A percentile compares a stretch with the other conserved stretches of the same genome.
Evolutionary conservation across 1,284 basidiomycete genomes (phyloP).

Genomic region (Apiotrichum akiyoshidainum): DNA sequence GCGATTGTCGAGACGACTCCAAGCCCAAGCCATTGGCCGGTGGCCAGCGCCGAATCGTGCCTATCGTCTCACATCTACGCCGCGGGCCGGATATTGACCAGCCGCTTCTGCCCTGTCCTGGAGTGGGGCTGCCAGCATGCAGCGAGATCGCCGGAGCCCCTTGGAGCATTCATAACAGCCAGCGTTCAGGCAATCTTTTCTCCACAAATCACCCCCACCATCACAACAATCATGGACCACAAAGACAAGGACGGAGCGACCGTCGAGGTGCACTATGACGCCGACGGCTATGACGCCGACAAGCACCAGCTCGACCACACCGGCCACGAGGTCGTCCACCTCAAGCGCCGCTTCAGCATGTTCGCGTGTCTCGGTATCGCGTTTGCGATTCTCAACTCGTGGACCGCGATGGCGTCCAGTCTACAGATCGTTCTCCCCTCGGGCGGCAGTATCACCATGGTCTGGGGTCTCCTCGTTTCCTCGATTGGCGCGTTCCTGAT

Average conservation of each 20-base stretch:
- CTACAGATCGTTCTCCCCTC: constrained; percentile 30
- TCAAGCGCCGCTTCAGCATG: constrained; percentile 16
- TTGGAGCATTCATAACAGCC: no score
- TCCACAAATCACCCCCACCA: no score
- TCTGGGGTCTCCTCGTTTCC: constrained; percentile 43
- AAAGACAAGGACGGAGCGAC: neutral
- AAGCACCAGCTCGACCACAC: neutral
- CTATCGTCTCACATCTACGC: no score
- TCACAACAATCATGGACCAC: no score
- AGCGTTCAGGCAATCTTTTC: no score
- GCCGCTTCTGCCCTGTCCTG: no score
- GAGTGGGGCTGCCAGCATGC: no score
- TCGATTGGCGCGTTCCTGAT: constrained; percentile 34
- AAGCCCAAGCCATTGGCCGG: no score
- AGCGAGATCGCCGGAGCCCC: no score
- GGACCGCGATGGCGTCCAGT: constrained; percentile 14
- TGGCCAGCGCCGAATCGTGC: no score
- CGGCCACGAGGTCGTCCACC: constrained; percentile 6
- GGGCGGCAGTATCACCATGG: constrained; percentile 40
- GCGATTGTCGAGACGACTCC: no score
- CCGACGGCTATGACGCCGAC: neutral
- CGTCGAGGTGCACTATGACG: neutral
- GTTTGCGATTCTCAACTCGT: constrained; percentile 22
- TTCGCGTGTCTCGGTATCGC: constrained; percentile 18
- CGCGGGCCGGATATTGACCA: no score